Conservation (phyloP, 176 grass and related monocot species). For the Avena insularis region DNA sequence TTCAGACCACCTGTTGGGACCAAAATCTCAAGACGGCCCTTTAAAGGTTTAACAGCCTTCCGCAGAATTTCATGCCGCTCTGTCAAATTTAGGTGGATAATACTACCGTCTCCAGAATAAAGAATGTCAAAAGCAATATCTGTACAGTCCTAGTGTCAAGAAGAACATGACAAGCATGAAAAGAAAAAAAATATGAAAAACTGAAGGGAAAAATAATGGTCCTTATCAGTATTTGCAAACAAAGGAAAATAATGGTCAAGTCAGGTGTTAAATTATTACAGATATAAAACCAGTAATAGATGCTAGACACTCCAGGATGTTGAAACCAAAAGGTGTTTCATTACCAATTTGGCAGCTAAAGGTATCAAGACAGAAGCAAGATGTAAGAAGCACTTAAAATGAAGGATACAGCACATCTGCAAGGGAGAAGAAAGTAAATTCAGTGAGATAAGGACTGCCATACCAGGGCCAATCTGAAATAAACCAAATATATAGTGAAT, state of each 20-base stretch:
- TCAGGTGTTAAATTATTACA: not conserved
- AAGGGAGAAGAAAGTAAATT: constrained; percentile 51
- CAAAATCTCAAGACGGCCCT: constrained; percentile 87
- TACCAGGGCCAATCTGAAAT: constrained; percentile 29
- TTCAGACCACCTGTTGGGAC: constrained; percentile 80
- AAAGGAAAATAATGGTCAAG: constrained; percentile 16
- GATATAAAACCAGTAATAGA: constrained; percentile 32
- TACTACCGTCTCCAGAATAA: constrained; percentile 90
- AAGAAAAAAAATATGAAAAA: constrained; percentile 37
- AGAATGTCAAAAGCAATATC: constrained; percentile 99
- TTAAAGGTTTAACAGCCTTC: constrained; percentile 79
- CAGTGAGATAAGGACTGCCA: constrained; percentile 35
- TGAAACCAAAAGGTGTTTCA: constrained; percentile 29
- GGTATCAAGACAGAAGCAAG: constrained; percentile 36
- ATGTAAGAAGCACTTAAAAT: constrained; percentile 23
- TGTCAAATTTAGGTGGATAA: constrained; percentile 87
- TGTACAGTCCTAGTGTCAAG: constrained; percentile 65
- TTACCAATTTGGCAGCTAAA: constrained; percentile 6
- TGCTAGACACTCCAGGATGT: constrained; percentile 12
- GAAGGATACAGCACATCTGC: constrained; percentile 99
- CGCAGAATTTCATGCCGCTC: constrained; percentile 76
- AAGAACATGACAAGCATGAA: constrained; percentile 39
- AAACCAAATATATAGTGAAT: constrained; percentile 37
- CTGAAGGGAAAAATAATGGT: constrained; percentile 2
- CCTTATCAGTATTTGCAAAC: not conserved